Base-by-base conservation (phyloP, 164 flowering plant genomes). In the Vitis riparia region DNA sequence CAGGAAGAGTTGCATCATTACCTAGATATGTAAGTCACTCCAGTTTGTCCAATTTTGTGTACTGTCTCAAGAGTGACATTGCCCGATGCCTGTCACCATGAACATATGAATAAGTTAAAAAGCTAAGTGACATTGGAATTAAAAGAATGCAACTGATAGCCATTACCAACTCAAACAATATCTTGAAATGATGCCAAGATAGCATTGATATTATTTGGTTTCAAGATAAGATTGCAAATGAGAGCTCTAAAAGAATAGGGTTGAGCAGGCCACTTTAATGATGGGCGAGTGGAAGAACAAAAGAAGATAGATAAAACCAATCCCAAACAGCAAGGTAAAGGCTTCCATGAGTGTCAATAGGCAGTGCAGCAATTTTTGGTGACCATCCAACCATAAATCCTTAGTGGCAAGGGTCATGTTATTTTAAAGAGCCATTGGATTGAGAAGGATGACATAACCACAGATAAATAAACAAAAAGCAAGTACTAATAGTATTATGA, bases 11-110 rank as follows among this genome's bases (percentile, higher is more conserved):
- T 44, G 60, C 29, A n/a, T 13, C 9, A 9, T 72, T 84, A 91
- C 99, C 99, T 92, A 9, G 97, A 92, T 69, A 92, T 91, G 82
- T 82, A 94, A 63, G 97, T 91, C 44, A 92, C 99, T 47, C 99
- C 97, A 55, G 92, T 89, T 75, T 89, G 95, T 66, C 99, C 99
- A 81, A 92, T 94, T 77, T 81, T 85, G 69, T 86, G 88, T 51
- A 92, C 94, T 1, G 97, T 87, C 58, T 90, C 89, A 68, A 90
- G 86, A 68, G 97, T 91, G 71, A 94, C 95, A 82, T 94, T 92
- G 51, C 97, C 99, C 9, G 97, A 94, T 71, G 97, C 97, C 97
- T 94, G 86, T 65, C 57, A 77, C 4, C 63, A 73, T 13, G 19
- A 51, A 68, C 29, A 37, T 37, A 7, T 9, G 9, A 11, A 16